Conservation (phyloP, 495 filamentous ascomycete species). For the Monascus purpureus region DNA sequence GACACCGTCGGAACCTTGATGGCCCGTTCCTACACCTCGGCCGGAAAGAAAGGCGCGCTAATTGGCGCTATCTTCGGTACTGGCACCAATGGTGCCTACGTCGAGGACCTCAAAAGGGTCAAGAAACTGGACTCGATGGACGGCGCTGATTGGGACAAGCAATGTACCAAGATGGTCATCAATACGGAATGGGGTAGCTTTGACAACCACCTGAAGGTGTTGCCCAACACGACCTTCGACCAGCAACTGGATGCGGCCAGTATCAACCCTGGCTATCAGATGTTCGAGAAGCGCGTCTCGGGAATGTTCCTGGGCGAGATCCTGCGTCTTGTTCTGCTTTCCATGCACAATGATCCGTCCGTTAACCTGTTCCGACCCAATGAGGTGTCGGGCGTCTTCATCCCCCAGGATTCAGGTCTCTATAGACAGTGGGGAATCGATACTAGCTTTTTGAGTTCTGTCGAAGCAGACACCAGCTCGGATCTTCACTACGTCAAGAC, state of each 20-base stretch:
- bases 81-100: constrained; percentile 88
- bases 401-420: constrained; percentile 49
- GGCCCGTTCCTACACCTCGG: constrained; percentile 89
- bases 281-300: constrained; percentile 96
- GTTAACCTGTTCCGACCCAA: constrained; percentile 56
- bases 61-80: constrained; percentile 87
- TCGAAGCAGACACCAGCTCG: constrained; percentile 56
- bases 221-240: constrained; percentile 82
- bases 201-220: constrained; percentile 76
- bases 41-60: constrained; percentile 73
- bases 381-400: constrained; percentile 53
- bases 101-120: constrained; percentile 40
- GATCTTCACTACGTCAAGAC: constrained; percentile 53
- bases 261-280: constrained; percentile 90
- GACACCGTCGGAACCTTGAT: constrained; percentile 96
- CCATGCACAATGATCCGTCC: constrained; percentile 45
- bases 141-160: constrained; percentile 54
- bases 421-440: constrained; percentile 80
- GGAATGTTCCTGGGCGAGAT: constrained; percentile 99
- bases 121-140: constrained; percentile 32
- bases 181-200: constrained; percentile 99
- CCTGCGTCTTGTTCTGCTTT: constrained; percentile 58
- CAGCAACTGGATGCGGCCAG: constrained; percentile 59
- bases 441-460: constrained; percentile 69
- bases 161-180: constrained; percentile 88